Evolutionary conservation across 2,329 filamentous ascomycete species (phyloP), one percentile per base, ranked within the genome.

Genomic region (Ophiostoma perfectum): DNA sequence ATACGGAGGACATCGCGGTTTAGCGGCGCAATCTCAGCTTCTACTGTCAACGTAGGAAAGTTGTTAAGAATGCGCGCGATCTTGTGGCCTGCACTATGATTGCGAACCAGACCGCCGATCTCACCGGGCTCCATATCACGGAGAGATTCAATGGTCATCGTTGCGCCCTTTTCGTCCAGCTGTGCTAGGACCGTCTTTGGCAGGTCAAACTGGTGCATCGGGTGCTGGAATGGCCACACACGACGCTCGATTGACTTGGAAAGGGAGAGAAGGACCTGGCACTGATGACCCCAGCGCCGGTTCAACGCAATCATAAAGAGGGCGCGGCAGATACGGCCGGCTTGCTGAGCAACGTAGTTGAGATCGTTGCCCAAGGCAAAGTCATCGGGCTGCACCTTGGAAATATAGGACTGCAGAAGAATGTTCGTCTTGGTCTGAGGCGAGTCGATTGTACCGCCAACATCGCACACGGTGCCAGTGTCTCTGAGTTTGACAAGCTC

Each of bases 221-320:
- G 95, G 76, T 99, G 95, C 76, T 97, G 90, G 74, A 92, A 97
- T 0, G 93, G 88, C 95, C 95, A 99, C 11, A 97, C 89, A 69
- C 93, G 89, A 79, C 93, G 96, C 79, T 99, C 96, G 68, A 99
- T 97, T 0, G 95, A 96, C 79, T 98, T 98, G 78, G 93, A 96
- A 72, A 99, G 82, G 0, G 92, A 96, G 60, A 99, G 81, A 44
- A 99, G 81, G 0, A 98, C 93, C 52, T 96, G 83, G 73, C 96
- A 99, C 77, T 98, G 93, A 74, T 97, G 90, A 0, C 96, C 95
- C 95, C 95, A 99, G 73, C 92, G 87, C 70, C 95, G 86, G 77
- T 98, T 98, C 66, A 99, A 81, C 1, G 95, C 94, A 74, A 99
- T 94, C 92, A 98, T 97, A 78, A 99, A 99, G 16, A 99, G 80